Percentiles rank a stretch among this genome's conserved stretches.
Evolutionary conservation across 805 yeast genomes (phyloP).

Genomic region (Pichia deserticola): DNA sequence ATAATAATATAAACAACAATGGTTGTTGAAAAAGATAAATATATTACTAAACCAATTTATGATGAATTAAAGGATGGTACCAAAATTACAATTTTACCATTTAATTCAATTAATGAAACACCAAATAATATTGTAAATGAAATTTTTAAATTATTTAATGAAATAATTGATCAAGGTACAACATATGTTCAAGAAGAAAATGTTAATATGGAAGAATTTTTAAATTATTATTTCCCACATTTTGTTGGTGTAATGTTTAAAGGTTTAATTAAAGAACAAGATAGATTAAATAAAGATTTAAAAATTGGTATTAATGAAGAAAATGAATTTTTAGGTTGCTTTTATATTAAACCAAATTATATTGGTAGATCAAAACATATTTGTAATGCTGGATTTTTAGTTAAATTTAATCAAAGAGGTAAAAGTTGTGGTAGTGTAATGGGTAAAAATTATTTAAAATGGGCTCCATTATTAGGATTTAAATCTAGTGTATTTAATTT

Average conservation of each 20-base stretch:
- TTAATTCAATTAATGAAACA: slow-evolving; percentile 39
- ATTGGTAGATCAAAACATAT: slow-evolving; percentile 77
- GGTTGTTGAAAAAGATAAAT: slow-evolving; percentile 7
- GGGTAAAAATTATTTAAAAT: slow-evolving; percentile 56
- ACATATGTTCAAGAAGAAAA: slow-evolving; percentile 60
- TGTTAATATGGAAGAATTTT: slow-evolving; percentile 42
- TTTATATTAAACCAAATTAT: slow-evolving; percentile 82
- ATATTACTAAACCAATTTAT: slow-evolving; percentile 9
- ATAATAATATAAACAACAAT: not conserved
- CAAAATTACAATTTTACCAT: slow-evolving; percentile 50
- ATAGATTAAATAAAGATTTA: not conserved
- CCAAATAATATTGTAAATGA: slow-evolving; percentile 43
- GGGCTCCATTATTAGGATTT: slow-evolving; percentile 78
- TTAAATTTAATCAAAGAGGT: slow-evolving; percentile 53
- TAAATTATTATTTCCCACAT: slow-evolving; percentile 57
- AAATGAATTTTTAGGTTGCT: slow-evolving; percentile 54
- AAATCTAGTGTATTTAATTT: slow-evolving; percentile 79
- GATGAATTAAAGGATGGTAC: slow-evolving; percentile 22
- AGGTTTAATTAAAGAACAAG: slow-evolving; percentile 26
- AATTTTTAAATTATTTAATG: slow-evolving; percentile 48
- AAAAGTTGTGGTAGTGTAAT: slow-evolving; percentile 54
- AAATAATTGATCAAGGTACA: slow-evolving; percentile 60
- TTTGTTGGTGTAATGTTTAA: slow-evolving; percentile 58
- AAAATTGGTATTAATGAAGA: slow-evolving; percentile 7
- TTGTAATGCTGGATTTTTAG: slow-evolving; percentile 84